Percentiles rank a stretch among this genome's conserved stretches.
Conservation (phyloP, 345 rosid species). For the Boechera stricta region DNA sequence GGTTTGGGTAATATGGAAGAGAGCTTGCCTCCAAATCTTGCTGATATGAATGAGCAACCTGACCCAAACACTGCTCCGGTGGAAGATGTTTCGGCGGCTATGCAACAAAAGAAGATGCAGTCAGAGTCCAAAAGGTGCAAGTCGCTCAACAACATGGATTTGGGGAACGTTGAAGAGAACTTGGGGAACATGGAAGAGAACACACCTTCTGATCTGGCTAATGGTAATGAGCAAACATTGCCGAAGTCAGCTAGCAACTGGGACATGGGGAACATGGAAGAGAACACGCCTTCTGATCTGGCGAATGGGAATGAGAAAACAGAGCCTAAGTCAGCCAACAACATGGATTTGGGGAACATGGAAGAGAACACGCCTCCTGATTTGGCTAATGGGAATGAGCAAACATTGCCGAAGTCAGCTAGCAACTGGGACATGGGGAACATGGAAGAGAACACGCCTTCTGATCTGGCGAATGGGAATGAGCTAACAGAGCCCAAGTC, state of each 20-base stretch:
- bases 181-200: conserved; percentile 17
- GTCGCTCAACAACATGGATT: conserved; percentile 7
- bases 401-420: background rate
- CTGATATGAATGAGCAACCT: conserved; percentile 22
- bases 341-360: conserved; percentile 21
- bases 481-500: too few species aligned
- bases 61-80: conserved; percentile 15
- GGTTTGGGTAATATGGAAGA: conserved; percentile 30
- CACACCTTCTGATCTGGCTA: background rate
- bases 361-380: conserved; percentile 3
- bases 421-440: background rate
- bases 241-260: background rate
- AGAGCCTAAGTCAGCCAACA: background rate
- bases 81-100: conserved; percentile 18
- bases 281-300: too few species aligned
- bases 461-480: too few species aligned
- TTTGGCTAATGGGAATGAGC: conserved; percentile 1
- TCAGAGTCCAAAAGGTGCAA: conserved; percentile 12
- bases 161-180: conserved; percentile 4
- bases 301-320: too few species aligned
- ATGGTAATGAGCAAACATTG: background rate
- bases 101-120: conserved; percentile 10
- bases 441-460: too few species aligned
- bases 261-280: background rate
- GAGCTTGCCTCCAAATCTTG: conserved; percentile 28